Evolutionary conservation across 495 filamentous ascomycete genomes (phyloP).

Genomic region (Thozetella sp.): DNA sequence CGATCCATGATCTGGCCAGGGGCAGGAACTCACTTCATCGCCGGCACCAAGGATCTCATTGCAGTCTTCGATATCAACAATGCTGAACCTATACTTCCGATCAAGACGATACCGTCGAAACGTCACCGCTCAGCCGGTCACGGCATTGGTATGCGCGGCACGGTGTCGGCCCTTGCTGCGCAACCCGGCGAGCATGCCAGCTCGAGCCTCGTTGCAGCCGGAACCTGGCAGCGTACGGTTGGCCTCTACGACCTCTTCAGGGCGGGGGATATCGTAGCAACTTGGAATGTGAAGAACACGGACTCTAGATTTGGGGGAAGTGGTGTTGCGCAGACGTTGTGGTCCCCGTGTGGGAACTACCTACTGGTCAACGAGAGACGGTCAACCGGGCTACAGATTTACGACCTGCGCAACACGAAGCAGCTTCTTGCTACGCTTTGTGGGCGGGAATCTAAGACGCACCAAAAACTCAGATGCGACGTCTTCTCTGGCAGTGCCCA

Average conservation of each 20-base stretch:
- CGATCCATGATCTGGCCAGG: conserved; percentile 71
- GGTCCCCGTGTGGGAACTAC: conserved; percentile 88
- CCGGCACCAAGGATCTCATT: conserved; percentile 74
- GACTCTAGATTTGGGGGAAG: conserved; percentile 52
- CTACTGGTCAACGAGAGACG: conserved; percentile 84
- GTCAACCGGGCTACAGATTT: conserved; percentile 73
- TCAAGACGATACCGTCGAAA: conserved; percentile 78
- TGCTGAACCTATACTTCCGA: conserved; percentile 58
- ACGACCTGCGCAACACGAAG: conserved; percentile 78
- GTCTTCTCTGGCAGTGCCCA: conserved; percentile 48
- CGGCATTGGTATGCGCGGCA: conserved; percentile 81
- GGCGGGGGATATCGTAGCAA: conserved; percentile 65
- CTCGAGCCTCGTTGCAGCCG: conserved; percentile 70
- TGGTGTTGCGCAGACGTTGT: conserved; percentile 74
- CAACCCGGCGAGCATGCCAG: conserved; percentile 24
- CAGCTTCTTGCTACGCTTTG: conserved; percentile 68
- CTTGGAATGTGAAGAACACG: conserved; percentile 57
- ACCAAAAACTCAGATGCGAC: conserved; percentile 80
- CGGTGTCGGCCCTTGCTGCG: conserved; percentile 65
- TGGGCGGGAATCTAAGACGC: conserved; percentile 71
- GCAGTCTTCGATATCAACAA: conserved; percentile 77
- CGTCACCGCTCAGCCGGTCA: conserved; percentile 69
- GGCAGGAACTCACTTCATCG: conserved; percentile 64
- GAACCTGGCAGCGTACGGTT: conserved; percentile 76
- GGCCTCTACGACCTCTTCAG: conserved; percentile 76